These are phyloP conservation scores for Yarrowia sp. DNA, from an alignment of 805 yeast species.

Conservation along the genomic window DNA sequence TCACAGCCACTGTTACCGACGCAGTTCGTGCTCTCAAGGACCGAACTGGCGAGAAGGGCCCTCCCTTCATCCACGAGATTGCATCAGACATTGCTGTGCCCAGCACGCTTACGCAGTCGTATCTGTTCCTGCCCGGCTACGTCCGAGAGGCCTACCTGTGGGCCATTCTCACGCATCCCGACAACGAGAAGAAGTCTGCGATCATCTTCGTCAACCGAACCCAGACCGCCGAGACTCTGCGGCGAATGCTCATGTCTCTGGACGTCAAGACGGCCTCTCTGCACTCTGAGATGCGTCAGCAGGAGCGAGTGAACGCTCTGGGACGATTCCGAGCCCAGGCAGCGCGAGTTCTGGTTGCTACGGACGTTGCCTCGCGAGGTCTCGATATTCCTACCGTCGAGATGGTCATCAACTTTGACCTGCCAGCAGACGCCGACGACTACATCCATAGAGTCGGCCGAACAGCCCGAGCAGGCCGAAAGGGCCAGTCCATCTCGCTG, in stretches of 20 bases:
- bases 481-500: conserved; percentile 78
- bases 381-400: conserved; percentile 92
- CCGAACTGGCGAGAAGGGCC: conserved; percentile 55
- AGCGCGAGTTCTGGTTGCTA: conserved; percentile 87
- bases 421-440: conserved; percentile 95
- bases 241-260: conserved; percentile 69
- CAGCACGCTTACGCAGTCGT: conserved; percentile 59
- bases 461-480: conserved; percentile 96
- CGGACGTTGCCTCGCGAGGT: conserved; percentile 98
- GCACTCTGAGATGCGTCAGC: conserved; percentile 93
- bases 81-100: conserved; percentile 80
- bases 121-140: conserved; percentile 76
- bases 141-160: conserved; percentile 88
- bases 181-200: conserved; percentile 63
- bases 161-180: conserved; percentile 60
- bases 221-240: conserved; percentile 78
- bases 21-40: conserved; percentile 79
- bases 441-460: conserved; percentile 97
- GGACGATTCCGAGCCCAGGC: conserved; percentile 94
- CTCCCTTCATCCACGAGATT: conserved; percentile 70
- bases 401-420: conserved; percentile 84
- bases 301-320: conserved; percentile 83
- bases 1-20: conserved; percentile 95
- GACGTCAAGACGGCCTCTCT: conserved; percentile 83
- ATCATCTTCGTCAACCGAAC: conserved; percentile 92